A percentile compares a stretch with the other conserved stretches of the same genome.
phyloP scores from a whole-genome alignment of 2,329 filamentous ascomycete species.

The Sphaerulina populicola region DNA sequence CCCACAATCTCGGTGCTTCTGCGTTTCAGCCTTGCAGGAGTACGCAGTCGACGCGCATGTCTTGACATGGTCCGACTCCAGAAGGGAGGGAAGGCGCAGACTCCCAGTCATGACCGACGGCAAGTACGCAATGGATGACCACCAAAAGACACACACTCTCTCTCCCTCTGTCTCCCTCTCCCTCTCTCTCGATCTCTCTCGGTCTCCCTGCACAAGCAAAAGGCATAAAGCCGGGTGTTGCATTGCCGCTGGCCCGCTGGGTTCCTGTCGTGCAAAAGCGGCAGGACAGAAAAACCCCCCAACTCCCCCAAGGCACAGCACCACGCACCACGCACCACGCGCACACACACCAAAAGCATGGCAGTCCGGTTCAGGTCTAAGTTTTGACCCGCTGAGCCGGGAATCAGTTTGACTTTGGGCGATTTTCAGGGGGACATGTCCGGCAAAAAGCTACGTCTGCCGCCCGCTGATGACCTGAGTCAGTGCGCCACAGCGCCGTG shows the following conservation, averaged over 20 bases:
- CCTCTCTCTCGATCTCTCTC: no score
- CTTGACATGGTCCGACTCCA: not conserved
- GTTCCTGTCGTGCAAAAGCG: not conserved
- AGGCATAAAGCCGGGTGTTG: not conserved
- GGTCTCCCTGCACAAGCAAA: no score
- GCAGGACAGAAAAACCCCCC: not conserved
- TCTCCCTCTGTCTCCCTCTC: no score
- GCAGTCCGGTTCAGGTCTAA: not conserved
- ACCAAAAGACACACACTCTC: no score
- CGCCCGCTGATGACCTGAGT: not conserved
- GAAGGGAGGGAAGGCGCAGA: not conserved
- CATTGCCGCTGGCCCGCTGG: not conserved
- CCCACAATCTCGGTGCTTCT: not conserved
- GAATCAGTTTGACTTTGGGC: not conserved
- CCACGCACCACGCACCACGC: no score
- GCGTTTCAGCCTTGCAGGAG: not conserved
- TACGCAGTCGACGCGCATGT: not conserved
- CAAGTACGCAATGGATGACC: not conserved
- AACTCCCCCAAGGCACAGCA: no score
- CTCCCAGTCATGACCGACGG: not conserved
- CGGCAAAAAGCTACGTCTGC: not conserved
- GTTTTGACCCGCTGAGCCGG: not conserved
- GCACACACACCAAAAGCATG: not conserved
- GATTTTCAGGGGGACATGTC: not conserved
- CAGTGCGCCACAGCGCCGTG: not conserved